phyloP scores from a whole-genome alignment of 2,329 filamentous ascomycete species.

The Sclerotinia glacialis region DNA sequence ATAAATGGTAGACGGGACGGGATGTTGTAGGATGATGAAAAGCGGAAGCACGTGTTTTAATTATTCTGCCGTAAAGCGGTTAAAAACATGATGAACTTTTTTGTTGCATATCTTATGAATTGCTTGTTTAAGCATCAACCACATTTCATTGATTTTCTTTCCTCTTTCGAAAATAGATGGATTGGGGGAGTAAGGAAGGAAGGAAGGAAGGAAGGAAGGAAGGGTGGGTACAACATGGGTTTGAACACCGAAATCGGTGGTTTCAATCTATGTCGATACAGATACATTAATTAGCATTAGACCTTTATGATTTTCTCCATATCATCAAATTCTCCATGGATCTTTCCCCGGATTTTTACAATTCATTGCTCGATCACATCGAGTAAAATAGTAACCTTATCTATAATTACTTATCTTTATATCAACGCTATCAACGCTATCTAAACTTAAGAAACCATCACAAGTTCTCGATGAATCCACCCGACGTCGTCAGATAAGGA shows the following conservation, averaged over 20 bases:
- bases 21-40: not conserved
- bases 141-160: too few relatives aligned
- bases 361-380: conserved; percentile 24
- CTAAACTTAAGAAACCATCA: too few relatives aligned
- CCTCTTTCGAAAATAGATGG: too few relatives aligned
- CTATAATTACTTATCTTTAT: conserved; percentile 15
- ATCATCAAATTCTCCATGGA: not conserved
- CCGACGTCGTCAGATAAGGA: conserved; percentile 13
- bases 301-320: not conserved
- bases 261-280: too few relatives aligned
- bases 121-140: too few relatives aligned
- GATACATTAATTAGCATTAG: too few relatives aligned
- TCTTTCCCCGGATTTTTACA: conserved; percentile 8
- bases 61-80: not conserved
- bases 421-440: not conserved
- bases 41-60: not conserved
- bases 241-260: too few relatives aligned
- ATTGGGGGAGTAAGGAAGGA: too few relatives aligned
- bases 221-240: too few relatives aligned
- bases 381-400: conserved; percentile 23
- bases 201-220: too few relatives aligned
- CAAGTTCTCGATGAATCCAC: not conserved
- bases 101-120: not conserved
- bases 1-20: not conserved
- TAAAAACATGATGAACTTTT: not conserved